Conservation (phyloP, 176 grass and related monocot species). For the Eleusine coracana region DNA sequence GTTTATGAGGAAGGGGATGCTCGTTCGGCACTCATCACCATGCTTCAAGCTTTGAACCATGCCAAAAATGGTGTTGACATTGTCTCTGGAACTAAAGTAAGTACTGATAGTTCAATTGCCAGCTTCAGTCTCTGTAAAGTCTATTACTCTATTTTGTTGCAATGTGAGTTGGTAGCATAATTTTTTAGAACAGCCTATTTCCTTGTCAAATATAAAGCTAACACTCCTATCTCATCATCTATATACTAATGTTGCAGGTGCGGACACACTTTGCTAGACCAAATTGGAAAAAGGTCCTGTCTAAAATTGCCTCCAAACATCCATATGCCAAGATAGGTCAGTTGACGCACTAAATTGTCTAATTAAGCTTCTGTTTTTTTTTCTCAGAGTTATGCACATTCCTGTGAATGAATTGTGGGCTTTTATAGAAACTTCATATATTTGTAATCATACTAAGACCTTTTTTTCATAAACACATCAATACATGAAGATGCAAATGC, state of each 20-base stretch:
- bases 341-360: constrained; percentile 28
- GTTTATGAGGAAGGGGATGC: constrained; percentile 99
- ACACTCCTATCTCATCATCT: constrained; percentile 20
- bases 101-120: constrained; percentile 15
- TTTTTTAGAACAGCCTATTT: not conserved
- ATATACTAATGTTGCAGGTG: constrained; percentile 58
- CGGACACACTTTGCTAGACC: constrained; percentile 98
- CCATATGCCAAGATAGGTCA: constrained; percentile 92
- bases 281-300: constrained; percentile 97
- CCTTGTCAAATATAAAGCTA: constrained; percentile 38
- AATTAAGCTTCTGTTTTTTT: constrained; percentile 16
- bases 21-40: constrained; percentile 94
- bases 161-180: constrained; percentile 21
- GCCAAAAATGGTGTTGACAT: constrained; percentile 97
- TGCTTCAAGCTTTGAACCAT: constrained; percentile 96
- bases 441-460: not conserved
- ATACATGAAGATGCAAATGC: not conserved
- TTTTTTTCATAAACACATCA: not conserved
- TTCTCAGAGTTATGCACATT: not conserved
- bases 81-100: constrained; percentile 95
- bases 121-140: not conserved
- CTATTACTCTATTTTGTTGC: not conserved
- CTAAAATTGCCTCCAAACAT: constrained; percentile 84
- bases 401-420: not conserved
- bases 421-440: not conserved